Evolutionary conservation across 768 basidiomycete species (phyloP), one percentile per base, ranked within the genome.

Genomic region (Cyathus striatus): DNA sequence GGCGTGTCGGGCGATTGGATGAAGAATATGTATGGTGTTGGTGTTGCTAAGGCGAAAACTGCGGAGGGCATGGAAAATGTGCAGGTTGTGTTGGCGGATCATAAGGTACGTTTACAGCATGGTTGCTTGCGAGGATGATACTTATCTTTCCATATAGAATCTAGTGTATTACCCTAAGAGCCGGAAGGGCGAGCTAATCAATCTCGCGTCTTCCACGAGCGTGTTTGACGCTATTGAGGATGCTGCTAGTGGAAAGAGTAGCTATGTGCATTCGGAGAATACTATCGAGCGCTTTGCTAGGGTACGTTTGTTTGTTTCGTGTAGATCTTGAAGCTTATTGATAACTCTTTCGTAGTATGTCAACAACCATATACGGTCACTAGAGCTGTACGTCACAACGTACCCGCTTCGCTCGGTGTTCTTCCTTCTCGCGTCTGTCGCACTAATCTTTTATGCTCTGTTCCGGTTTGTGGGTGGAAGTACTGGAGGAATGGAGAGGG

Each of bases 1-100:
- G 81, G 79, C 20, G 76, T 73, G 61, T 97, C 95, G 93, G 72
- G 63, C 20, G 81, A 76, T 40, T 97, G 93, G 93, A 68, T 95
- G 65, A 91, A 89, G 71, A 83, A 81, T 52, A 91, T 91, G 81
- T 98, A 97, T 64, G 83, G 84, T 22, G 67, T 92, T 51, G 67
- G 53, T n/a, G n/a, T n/a, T n/a, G n/a, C n/a, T 41, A 48, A 49
- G 6, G 49, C 53, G 14, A 48, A 47, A 12, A 41, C 43, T 3
- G 52, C 52, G 21, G 53, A 44, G 24, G 59, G 62, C 26, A 36
- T 69, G 44, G 69, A 69, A 26, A 69, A 68, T 46, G 62, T 72
- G 1, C 58, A 55, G 9, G 70, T 90, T 18, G 72, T 95, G n/a
- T 75, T 96, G 44, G 76, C 86, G 2, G 87, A 94, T 60, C 91